phyloP scores from a whole-genome alignment of 116 monocot species.

The Thalassia testudinum region DNA sequence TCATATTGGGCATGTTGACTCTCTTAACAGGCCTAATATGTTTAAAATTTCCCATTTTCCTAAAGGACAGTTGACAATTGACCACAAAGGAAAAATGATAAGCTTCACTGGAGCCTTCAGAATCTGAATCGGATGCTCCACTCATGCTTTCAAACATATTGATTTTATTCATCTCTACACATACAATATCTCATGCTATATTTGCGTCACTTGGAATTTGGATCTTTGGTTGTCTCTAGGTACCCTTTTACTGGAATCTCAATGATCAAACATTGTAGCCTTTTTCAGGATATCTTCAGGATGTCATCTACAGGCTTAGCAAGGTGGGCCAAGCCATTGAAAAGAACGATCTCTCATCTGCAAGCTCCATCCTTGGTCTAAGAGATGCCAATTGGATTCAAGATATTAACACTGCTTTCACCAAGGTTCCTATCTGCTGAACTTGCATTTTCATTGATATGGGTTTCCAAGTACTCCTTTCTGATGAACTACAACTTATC shows the following conservation, averaged over 20 bases:
- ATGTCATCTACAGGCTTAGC: constrained; percentile 74
- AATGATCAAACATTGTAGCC: constrained; percentile 2
- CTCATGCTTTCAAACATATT: too few relatives aligned
- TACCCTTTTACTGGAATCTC: background rate
- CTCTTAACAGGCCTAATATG: too few relatives aligned
- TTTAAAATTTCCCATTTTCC: too few relatives aligned
- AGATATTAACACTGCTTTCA: constrained; percentile 58
- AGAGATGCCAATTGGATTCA: constrained; percentile 50
- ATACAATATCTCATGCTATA: too few relatives aligned
- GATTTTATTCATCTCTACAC: too few relatives aligned
- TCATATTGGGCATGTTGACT: too few relatives aligned
- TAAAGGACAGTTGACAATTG: too few relatives aligned
- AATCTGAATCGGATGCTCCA: too few relatives aligned
- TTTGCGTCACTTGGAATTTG: too few relatives aligned
- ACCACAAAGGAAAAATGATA: too few relatives aligned
- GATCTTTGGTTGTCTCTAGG: too few relatives aligned
- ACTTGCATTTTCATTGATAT: background rate
- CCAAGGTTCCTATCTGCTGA: constrained; percentile 29
- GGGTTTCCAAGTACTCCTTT: background rate
- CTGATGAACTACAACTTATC: background rate
- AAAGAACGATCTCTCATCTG: constrained; percentile 52
- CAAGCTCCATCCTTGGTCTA: constrained; percentile 43
- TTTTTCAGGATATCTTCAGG: constrained; percentile 75
- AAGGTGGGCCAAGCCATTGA: constrained; percentile 91
- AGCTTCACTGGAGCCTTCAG: too few relatives aligned